Conservation (phyloP, 2,329 filamentous ascomycete species). For the Cladophialophora bantiana region DNA sequence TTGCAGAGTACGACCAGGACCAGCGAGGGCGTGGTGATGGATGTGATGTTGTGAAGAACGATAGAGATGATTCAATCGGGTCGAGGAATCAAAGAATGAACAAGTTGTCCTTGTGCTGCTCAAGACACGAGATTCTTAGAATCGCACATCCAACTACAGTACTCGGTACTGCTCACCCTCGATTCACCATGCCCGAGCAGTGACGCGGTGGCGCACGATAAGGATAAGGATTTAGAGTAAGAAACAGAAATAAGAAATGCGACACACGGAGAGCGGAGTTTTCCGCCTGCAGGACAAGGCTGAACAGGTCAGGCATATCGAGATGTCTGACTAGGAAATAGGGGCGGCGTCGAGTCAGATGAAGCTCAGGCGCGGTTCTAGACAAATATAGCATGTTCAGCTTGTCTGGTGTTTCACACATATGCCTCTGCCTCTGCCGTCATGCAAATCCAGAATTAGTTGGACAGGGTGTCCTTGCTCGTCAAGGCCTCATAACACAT, state of each 20-base stretch:
- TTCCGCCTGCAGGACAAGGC: neutral
- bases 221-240: neutral
- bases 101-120: too few relatives aligned
- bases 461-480: constrained; percentile 17
- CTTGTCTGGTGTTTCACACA: neutral
- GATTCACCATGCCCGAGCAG: too few relatives aligned
- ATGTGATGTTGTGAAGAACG: neutral
- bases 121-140: too few relatives aligned
- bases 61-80: neutral
- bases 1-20: neutral
- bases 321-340: too few relatives aligned
- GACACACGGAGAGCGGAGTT: neutral
- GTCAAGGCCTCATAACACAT: constrained; percentile 32
- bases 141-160: too few relatives aligned
- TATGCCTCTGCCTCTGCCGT: neutral
- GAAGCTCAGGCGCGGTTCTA: neutral
- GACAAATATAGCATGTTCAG: neutral
- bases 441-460: neutral
- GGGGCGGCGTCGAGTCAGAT: neutral
- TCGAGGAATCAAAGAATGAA: neutral
- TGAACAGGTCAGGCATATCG: too few relatives aligned
- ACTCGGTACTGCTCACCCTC: too few relatives aligned
- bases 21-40: too few relatives aligned
- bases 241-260: neutral
- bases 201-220: neutral